Percentiles rank a stretch among this genome's conserved stretches.
phyloP scores from a whole-genome alignment of 768 basidiomycete genomes.

The Boletus insuetus region DNA sequence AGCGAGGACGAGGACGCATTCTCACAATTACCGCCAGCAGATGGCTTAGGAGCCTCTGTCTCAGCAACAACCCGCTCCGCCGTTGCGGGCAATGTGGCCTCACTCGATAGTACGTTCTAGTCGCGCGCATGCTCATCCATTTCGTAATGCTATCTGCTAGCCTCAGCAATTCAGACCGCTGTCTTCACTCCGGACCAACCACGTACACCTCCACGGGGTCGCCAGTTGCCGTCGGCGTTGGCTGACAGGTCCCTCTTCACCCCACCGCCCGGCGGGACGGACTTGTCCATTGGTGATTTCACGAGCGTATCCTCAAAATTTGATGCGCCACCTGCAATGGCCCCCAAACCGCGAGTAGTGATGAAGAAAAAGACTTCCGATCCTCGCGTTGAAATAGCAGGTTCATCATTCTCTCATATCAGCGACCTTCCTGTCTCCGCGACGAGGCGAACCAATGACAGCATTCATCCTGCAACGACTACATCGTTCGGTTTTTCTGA shows the following conservation, averaged over 20 bases:
- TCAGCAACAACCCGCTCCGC: not conserved
- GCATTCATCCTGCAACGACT: slow-evolving; percentile 16
- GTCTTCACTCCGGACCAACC: slow-evolving; percentile 12
- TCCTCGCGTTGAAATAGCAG: not conserved
- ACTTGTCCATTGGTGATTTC: slow-evolving; percentile 14
- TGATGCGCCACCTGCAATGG: not conserved
- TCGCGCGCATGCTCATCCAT: not conserved
- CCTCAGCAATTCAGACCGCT: slow-evolving; percentile 21
- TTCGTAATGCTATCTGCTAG: not conserved
- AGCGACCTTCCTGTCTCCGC: slow-evolving; percentile 13
- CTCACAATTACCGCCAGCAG: not conserved
- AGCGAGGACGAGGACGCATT: slow-evolving; percentile 40
- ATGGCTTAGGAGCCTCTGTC: not conserved
- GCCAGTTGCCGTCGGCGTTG: not conserved
- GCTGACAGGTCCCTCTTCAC: slow-evolving; percentile 28
- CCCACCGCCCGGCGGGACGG: slow-evolving; percentile 8
- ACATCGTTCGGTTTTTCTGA: slow-evolving; percentile 12
- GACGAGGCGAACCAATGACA: slow-evolving; percentile 16
- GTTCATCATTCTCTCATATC: slow-evolving; percentile 22
- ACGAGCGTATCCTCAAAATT: slow-evolving; percentile 11
- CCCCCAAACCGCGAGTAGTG: slow-evolving; percentile 17
- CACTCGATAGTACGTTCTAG: slow-evolving; percentile 9
- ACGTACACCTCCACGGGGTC: slow-evolving; percentile 13
- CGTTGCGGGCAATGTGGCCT: not conserved
- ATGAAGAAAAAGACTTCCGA: slow-evolving; percentile 16